phyloP scores from a whole-genome alignment of 2,329 filamentous ascomycete species.

The Trichoderma citrinoviride region DNA sequence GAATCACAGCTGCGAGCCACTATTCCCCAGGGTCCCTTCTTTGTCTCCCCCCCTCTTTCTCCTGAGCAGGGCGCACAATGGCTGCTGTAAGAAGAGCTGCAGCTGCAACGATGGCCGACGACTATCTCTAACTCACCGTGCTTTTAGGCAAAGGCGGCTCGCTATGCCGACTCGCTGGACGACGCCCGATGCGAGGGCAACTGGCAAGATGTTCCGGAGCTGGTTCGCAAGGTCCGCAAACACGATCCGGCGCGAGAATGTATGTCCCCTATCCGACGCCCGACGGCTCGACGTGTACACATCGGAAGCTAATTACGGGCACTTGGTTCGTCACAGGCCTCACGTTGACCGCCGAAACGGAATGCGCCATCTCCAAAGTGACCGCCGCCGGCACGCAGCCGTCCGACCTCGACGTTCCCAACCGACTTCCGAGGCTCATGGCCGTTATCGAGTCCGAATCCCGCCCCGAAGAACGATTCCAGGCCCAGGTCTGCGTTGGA shows the following conservation, averaged over 20 bases:
- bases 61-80: constrained; percentile 37
- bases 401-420: constrained; percentile 46
- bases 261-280: constrained; percentile 46
- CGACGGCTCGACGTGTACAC: constrained; percentile 23
- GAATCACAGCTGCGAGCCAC: constrained; percentile 24
- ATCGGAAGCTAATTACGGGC: constrained; percentile 8
- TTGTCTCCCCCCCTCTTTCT: background rate
- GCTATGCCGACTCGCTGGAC: constrained; percentile 81
- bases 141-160: constrained; percentile 66
- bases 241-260: constrained; percentile 84
- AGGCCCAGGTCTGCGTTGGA: constrained; percentile 78
- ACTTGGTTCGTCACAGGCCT: constrained; percentile 51
- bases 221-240: constrained; percentile 90
- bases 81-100: constrained; percentile 35
- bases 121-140: constrained; percentile 25
- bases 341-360: constrained; percentile 65
- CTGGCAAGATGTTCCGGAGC: constrained; percentile 83
- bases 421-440: constrained; percentile 50
- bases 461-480: constrained; percentile 61
- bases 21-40: constrained; percentile 11
- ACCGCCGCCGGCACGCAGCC: constrained; percentile 42
- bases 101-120: background rate
- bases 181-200: constrained; percentile 81
- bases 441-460: constrained; percentile 58
- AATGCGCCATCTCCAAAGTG: constrained; percentile 60